A percentile compares a stretch with the other conserved stretches of the same genome.
Conservation (phyloP, 1,284 basidiomycete species). For the Takashimella koratensis region DNA sequence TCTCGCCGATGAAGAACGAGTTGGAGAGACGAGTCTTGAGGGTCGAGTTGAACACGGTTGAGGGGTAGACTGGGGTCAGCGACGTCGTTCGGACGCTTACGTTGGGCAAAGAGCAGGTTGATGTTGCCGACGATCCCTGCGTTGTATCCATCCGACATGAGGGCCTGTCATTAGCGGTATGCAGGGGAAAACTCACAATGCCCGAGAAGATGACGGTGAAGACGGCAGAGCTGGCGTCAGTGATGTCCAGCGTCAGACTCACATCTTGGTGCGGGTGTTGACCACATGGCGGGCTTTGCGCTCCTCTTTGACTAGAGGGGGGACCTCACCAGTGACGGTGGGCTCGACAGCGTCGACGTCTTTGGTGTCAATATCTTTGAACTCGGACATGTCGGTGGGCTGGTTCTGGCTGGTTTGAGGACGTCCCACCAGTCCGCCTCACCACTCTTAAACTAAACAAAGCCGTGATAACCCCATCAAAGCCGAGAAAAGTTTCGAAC, state of each 20-base stretch:
- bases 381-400: no score
- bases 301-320: slow-evolving; percentile 12
- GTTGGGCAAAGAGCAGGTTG: slow-evolving; percentile 8
- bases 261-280: slow-evolving; percentile 13
- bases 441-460: no score
- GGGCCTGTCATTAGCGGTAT: no score
- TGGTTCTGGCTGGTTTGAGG: no score
- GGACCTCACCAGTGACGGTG: no score
- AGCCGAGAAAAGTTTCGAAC: no score
- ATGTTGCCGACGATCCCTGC: slow-evolving; percentile 20
- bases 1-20: slow-evolving; percentile 26
- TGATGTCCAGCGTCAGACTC: background rate
- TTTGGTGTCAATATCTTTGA: no score
- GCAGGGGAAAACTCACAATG: no score
- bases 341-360: no score
- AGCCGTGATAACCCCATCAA: no score
- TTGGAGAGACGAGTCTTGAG: slow-evolving; percentile 32
- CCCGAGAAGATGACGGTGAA: slow-evolving; percentile 22
- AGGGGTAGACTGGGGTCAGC: slow-evolving; percentile 21
- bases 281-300: slow-evolving; percentile 7
- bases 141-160: slow-evolving; percentile 33
- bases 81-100: background rate
- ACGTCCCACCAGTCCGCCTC: no score
- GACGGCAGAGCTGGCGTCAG: slow-evolving; percentile 4
- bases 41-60: slow-evolving; percentile 8